Base-by-base conservation (phyloP, 208 protist species). In the Acanthamoeba divionensis region DNA sequence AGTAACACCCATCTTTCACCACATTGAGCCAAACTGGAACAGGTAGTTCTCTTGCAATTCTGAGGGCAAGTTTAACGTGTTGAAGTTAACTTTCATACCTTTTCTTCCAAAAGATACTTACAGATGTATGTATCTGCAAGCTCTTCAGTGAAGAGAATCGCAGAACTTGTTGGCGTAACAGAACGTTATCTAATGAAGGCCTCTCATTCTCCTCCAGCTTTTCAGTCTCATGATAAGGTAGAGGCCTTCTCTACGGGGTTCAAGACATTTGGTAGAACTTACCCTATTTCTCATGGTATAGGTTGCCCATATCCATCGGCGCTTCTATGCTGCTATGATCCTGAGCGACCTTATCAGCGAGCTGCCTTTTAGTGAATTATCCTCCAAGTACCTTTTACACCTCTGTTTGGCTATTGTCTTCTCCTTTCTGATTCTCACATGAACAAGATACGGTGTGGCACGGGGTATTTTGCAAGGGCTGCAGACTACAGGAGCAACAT, bases 281-380 rank as follows among this genome's bases (percentile, higher is more conserved):
- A 60, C 52, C n/a, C 52, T 21, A 60, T 73, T 73, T 18, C 52
- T 60, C 9, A n/a, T 31, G 24, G 24, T 29, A 29, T 24, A 50
- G 26, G 29, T 96, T 87, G 62, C 96, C 29, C 95, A 95, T 13
- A 93, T 96, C n/a, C 69, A 92, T 26, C 94, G 95, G 50, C 96
- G 96, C 41, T 98, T 98, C 86, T 98, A 94, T 63, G 95, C 96
- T 1, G 96, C 97, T n/a, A 71, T 98, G 18, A 97, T 97, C 71
- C 93, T 98, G 41, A 91, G 94, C 8, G 97, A 98, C 63, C 91
- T 97, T 41, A 94, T 97, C 24, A 90, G 91, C 1, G 96, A 98
- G 90, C 94, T 96, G 13, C 95, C 97, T 0, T 90, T 97, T 82
- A 10, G 54, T 2, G 92, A 92, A 33, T 94, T 98, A 15, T 94